A percentile compares a stretch with the other conserved stretches of the same genome.
Evolutionary conservation across 1,284 basidiomycete genomes (phyloP).

Genomic region (Malassezia arunalokei): DNA sequence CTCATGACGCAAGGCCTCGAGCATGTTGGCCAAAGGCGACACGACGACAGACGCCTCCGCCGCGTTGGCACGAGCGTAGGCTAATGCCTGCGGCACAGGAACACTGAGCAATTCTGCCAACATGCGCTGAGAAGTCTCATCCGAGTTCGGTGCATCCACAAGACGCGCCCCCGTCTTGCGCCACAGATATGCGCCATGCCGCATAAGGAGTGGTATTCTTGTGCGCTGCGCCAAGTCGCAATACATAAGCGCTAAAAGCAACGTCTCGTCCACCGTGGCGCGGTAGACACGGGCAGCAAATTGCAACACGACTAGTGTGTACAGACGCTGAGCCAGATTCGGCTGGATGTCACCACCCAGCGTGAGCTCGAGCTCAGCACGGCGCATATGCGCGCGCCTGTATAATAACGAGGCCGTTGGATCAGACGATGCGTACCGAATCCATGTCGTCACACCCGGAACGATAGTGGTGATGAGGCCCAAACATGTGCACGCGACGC

Average conservation of each 20-base stretch:
- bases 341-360: not conserved
- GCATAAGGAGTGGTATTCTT: not conserved
- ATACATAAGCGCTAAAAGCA: not conserved
- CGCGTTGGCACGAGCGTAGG: constrained; percentile 8
- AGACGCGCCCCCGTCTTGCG: constrained; percentile 4
- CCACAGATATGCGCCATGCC: constrained; percentile 1
- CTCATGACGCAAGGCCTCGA: constrained; percentile 25
- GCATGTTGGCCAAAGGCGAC: constrained; percentile 25
- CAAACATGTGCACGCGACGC: not conserved
- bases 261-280: not conserved
- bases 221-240: not conserved
- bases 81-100: constrained; percentile 23
- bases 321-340: not conserved
- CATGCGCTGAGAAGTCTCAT: not conserved
- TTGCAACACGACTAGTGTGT: not conserved
- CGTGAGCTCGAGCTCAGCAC: constrained; percentile 6
- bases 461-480: not conserved
- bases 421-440: not conserved
- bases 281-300: not conserved
- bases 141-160: not conserved
- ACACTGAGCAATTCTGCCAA: constrained; percentile 27
- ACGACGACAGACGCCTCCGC: not conserved
- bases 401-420: not conserved
- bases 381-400: constrained; percentile 1
- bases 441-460: not conserved